Base-by-base conservation (phyloP, 805 yeast genomes). In the Kodamaea neixiangensis region DNA sequence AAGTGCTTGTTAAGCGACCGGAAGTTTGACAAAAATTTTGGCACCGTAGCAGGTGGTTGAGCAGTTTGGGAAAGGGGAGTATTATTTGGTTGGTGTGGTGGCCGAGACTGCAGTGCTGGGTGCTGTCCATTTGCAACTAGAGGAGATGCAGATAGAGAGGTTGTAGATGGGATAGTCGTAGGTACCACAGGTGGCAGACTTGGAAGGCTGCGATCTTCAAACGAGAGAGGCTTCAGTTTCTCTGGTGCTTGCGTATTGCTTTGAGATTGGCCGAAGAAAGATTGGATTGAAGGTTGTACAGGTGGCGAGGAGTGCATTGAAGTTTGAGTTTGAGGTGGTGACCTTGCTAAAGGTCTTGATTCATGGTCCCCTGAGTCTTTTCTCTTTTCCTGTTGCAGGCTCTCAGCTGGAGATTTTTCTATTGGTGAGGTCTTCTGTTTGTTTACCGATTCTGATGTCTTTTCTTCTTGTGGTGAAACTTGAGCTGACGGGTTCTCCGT, bases 21-120 rank as follows among this genome's bases (percentile, higher is more conserved):
- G 17, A 44, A 31, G 17, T 22, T 35, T n/a, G 14, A 13, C 18
- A 20, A 44, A 31, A 44, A 33, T 22, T 44, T 44, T 31, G 40
- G 47, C 3, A 17, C 19, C 22, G 37, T 35, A 3, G 11, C n/a
- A 20, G 48, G 48, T 35, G 48, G 19, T 9, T 31, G 35, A 13
- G 44, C 38, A 34, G 9, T 34, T 9, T 13, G 38, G 9, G 38
- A 34, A 14, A 34, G 38, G 19, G 13, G 19, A 3, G 7, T 3
- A 7, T 34, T 7, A 3, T 14, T 3, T 34, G 38, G 15, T 7
- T 34, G 17, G 7, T 17, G 38, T 37, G 41, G 41, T 37, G 17
- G 41, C 19, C 41, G 3, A 3, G 41, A 37, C 19, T 37, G 21
- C 21, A 14, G 31, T 10, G 5, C 7, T 25, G 10, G 10, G 11